Evolutionary conservation across 1,284 basidiomycete genomes (phyloP).

Genomic region (Earliella scabrosa): DNA sequence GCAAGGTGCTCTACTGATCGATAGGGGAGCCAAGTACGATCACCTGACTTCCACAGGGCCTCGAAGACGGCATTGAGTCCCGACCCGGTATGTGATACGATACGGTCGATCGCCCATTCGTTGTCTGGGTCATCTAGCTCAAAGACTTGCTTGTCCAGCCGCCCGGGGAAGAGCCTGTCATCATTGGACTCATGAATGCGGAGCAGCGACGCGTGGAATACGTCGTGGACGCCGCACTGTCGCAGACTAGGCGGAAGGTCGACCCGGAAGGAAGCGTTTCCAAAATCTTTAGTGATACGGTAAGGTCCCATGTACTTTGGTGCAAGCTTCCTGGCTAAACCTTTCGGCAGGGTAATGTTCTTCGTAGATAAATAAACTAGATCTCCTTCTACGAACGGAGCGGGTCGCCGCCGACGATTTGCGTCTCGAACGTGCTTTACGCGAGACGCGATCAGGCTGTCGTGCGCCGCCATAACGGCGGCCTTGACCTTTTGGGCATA

Average conservation of each 20-base stretch:
- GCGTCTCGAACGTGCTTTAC: conserved; percentile 19
- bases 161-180: conserved; percentile 32
- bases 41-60: conserved; percentile 36
- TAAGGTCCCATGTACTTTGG: conserved; percentile 23
- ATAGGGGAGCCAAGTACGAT: conserved; percentile 37
- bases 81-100: conserved; percentile 31
- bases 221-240: conserved; percentile 8
- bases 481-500: conserved; percentile 14
- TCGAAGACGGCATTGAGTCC: conserved; percentile 30
- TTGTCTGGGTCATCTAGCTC: not conserved
- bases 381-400: conserved; percentile 23
- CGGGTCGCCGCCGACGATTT: conserved; percentile 13
- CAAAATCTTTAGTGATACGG: not conserved
- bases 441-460: conserved; percentile 24
- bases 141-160: conserved; percentile 16
- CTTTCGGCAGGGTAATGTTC: conserved; percentile 30
- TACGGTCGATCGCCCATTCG: conserved; percentile 37
- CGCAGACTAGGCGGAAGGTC: conserved; percentile 30
- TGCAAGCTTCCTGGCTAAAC: conserved; percentile 12
- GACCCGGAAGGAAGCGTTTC: conserved; percentile 21
- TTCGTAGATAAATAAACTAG: conserved; percentile 19
- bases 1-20: not conserved
- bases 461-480: conserved; percentile 20
- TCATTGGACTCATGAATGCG: conserved; percentile 30
- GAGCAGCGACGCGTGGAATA: conserved; percentile 34